Evolutionary conservation across 2,329 filamentous ascomycete genomes (phyloP).

Genomic region (Fusarium oxysporum): DNA sequence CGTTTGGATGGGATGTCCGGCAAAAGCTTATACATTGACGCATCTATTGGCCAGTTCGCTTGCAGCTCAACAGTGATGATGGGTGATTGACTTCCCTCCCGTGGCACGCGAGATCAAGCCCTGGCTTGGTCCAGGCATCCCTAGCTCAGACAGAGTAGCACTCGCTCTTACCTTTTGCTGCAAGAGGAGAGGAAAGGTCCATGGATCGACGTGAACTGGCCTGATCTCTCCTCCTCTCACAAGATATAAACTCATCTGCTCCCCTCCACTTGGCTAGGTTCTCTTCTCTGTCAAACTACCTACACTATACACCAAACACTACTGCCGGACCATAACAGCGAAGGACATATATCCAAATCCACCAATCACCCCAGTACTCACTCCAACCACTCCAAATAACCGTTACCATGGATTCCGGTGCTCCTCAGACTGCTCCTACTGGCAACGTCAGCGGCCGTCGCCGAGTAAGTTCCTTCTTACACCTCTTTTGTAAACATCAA

Average conservation of each 20-base stretch:
- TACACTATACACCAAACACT: neutral
- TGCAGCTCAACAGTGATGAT: conserved; percentile 27
- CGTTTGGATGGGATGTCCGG: conserved; percentile 23
- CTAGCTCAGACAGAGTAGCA: conserved; percentile 16
- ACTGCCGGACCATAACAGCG: neutral
- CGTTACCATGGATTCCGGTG: conserved; percentile 48
- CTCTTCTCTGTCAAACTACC: neutral
- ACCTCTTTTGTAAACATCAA: neutral
- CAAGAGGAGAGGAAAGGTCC: neutral
- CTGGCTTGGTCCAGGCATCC: conserved; percentile 18
- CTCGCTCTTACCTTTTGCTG: conserved; percentile 15
- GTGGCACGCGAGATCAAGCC: conserved; percentile 31
- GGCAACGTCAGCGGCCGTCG: conserved; percentile 44
- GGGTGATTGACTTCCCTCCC: conserved; percentile 29
- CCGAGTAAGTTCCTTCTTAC: conserved; percentile 37
- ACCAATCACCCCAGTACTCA: neutral
- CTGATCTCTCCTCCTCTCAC: conserved; percentile 10
- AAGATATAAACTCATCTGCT: conserved; percentile 27
- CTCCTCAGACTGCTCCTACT: conserved; percentile 38
- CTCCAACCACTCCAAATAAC: neutral
- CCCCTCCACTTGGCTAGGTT: neutral
- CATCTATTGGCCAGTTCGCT: conserved; percentile 20
- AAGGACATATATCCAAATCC: neutral
- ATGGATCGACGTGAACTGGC: conserved; percentile 30
- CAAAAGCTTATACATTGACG: conserved; percentile 27